A percentile compares a stretch with the other conserved stretches of the same genome.
Evolutionary conservation across 495 filamentous ascomycete genomes (phyloP).

Genomic region (Neurospora pannonica): DNA sequence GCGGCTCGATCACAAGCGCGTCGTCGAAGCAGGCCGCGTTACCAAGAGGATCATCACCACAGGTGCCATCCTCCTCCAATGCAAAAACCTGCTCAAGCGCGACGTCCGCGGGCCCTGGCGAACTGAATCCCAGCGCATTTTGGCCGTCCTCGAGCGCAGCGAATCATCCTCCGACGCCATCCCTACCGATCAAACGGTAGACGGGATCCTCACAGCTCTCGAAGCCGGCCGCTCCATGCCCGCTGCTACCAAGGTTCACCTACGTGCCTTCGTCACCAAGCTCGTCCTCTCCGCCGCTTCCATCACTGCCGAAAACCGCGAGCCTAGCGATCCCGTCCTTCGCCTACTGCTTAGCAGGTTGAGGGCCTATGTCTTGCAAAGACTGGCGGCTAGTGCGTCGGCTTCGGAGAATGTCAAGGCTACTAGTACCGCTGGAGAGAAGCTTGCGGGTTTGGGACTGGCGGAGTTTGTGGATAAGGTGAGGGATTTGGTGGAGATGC

Average conservation of each 20-base stretch:
- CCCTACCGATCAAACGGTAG: conserved; percentile 44
- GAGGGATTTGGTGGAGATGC: conserved; percentile 70
- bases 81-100: conserved; percentile 90
- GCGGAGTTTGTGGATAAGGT: conserved; percentile 83
- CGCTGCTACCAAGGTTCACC: conserved; percentile 46
- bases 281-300: conserved; percentile 36
- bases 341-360: conserved; percentile 69
- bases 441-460: conserved; percentile 68
- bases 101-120: conserved; percentile 89
- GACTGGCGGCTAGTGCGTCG: conserved; percentile 59
- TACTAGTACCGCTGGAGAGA: conserved; percentile 76
- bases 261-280: conserved; percentile 43
- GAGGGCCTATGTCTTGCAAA: conserved; percentile 61
- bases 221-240: conserved; percentile 79
- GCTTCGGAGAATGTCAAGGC: conserved; percentile 71
- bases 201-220: conserved; percentile 66
- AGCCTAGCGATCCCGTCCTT: conserved; percentile 67
- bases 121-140: conserved; percentile 68
- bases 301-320: conserved; percentile 19
- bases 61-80: conserved; percentile 73
- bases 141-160: conserved; percentile 38
- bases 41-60: conserved; percentile 70
- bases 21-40: conserved; percentile 54
- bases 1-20: conserved; percentile 64
- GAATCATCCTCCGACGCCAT: conserved; percentile 28